Conservation (phyloP, 2,329 filamentous ascomycete genomes). For the Curvularia hawaiiensis region DNA sequence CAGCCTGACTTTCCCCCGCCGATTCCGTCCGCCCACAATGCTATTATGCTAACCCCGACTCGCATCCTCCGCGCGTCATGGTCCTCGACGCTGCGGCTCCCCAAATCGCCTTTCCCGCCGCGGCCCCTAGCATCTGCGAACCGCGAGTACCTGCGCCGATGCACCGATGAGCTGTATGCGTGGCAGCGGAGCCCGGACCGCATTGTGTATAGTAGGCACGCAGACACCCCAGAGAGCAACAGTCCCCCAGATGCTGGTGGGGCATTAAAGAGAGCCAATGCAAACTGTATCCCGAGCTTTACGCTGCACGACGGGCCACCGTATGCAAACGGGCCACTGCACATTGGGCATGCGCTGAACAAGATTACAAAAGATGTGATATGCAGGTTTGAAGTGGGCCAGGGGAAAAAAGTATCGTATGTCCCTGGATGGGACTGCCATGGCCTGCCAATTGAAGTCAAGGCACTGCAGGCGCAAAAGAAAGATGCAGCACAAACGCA, state of each 20-base stretch:
- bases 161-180: conserved; percentile 84
- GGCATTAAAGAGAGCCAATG: not conserved
- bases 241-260: not conserved
- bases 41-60: conserved; percentile 47
- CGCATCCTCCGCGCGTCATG: conserved; percentile 48
- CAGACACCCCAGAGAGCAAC: conserved; percentile 1
- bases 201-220: conserved; percentile 50
- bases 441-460: conserved; percentile 94
- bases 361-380: conserved; percentile 98
- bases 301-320: conserved; percentile 94
- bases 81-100: conserved; percentile 55
- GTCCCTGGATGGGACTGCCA: conserved; percentile 98
- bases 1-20: conserved; percentile 6
- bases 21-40: conserved; percentile 35
- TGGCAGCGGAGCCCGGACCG: conserved; percentile 70
- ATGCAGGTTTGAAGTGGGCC: conserved; percentile 77
- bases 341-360: conserved; percentile 94
- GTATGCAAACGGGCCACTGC: conserved; percentile 91
- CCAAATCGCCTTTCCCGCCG: conserved; percentile 56
- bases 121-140: conserved; percentile 45
- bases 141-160: conserved; percentile 69
- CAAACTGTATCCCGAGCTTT: conserved; percentile 62
- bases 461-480: conserved; percentile 72
- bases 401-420: conserved; percentile 78
- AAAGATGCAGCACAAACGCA: conserved; percentile 45